These are phyloP conservation scores for Talaromyces proteolyticus DNA, from an alignment of 495 filamentous ascomycete species.

Conservation along the genomic window DNA sequence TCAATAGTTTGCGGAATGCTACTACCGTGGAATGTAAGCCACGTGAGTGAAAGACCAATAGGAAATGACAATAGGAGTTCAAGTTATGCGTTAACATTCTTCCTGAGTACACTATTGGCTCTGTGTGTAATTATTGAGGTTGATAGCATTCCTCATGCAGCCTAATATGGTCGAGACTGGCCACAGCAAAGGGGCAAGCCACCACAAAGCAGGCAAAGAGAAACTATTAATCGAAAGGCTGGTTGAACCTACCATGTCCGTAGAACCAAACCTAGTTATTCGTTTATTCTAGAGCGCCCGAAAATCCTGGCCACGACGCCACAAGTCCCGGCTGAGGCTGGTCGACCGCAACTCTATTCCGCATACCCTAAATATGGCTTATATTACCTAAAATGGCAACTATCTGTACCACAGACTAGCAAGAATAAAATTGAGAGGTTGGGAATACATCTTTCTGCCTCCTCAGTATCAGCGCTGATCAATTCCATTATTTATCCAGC, in stretches of 20 bases:
- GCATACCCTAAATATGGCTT: background rate
- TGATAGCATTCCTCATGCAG: background rate
- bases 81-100: no score
- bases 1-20: no score
- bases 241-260: background rate
- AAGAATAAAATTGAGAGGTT: background rate
- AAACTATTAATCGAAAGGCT: background rate
- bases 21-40: slow-evolving; percentile 1
- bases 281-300: background rate
- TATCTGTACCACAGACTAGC: background rate
- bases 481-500: slow-evolving; percentile 8
- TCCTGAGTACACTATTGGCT: no score
- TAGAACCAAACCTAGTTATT: background rate
- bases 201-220: background rate
- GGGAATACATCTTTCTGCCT: background rate
- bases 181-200: background rate
- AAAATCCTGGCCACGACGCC: background rate
- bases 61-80: no score
- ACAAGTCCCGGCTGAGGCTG: background rate
- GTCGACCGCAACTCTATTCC: no score
- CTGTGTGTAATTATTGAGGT: no score
- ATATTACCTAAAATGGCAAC: background rate
- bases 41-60: background rate
- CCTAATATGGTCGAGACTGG: background rate
- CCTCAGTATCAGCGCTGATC: background rate